Evolutionary conservation across 1,284 basidiomycete genomes (phyloP).

Genomic region (Irpex rosettiformis): DNA sequence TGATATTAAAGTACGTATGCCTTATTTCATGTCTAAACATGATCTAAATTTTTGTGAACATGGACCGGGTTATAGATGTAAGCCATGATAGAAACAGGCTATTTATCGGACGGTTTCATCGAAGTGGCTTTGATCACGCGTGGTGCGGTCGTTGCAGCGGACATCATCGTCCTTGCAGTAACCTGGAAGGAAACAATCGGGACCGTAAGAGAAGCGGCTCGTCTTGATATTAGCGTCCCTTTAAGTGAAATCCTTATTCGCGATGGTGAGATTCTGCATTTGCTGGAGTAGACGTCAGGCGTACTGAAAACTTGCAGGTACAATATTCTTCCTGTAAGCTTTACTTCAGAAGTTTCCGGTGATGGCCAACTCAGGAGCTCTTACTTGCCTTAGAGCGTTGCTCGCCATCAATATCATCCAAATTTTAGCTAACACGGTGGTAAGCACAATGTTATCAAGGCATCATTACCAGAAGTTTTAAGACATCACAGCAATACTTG

Average conservation of each 20-base stretch:
- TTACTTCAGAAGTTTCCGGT: background rate
- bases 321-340: background rate
- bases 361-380: no score
- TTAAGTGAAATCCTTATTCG: background rate
- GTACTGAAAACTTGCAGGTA: background rate
- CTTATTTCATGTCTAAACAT: background rate
- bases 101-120: background rate
- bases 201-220: background rate
- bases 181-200: background rate
- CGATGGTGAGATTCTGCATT: background rate
- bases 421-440: background rate
- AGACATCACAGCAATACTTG: background rate
- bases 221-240: background rate
- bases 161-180: background rate
- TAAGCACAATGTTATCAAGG: background rate
- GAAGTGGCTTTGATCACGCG: background rate
- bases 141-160: background rate
- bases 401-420: background rate
- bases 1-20: background rate
- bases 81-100: background rate
- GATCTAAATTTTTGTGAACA: background rate
- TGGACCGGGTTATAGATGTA: background rate
- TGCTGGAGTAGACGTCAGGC: background rate
- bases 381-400: background rate
- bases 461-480: background rate